phyloP scores from a whole-genome alignment of 139 green algal species.

The Asterochloris sp. region DNA sequence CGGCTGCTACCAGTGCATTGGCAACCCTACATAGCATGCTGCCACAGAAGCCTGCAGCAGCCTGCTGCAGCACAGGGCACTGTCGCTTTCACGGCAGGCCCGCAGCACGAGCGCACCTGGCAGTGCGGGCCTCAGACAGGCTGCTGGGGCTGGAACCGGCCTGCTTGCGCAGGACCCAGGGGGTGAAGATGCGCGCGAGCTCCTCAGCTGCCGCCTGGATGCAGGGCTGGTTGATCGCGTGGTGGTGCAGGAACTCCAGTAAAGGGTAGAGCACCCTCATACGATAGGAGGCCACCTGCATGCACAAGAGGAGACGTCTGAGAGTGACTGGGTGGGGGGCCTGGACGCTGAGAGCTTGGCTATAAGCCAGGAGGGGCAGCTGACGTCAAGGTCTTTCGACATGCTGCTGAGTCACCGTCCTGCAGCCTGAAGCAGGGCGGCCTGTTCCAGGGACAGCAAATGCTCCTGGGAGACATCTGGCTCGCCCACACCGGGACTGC shows the following conservation, averaged over 20 bases:
- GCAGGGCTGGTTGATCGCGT: slow-evolving; percentile 6
- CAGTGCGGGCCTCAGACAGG: no score
- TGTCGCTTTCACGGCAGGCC: no score
- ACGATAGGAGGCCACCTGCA: slow-evolving; percentile 4
- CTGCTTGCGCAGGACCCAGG: not conserved
- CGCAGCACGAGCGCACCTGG: no score
- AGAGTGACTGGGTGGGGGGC: not conserved
- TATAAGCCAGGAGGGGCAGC: no score
- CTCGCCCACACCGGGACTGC: no score
- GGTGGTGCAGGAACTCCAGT: slow-evolving; percentile 13
- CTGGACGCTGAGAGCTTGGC: not conserved
- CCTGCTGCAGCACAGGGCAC: no score
- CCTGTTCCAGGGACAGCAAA: not conserved
- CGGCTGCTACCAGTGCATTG: no score
- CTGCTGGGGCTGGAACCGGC: no score
- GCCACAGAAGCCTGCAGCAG: no score
- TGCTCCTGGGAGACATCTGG: not conserved
- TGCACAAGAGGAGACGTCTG: not conserved
- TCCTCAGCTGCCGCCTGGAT: slow-evolving; percentile 10
- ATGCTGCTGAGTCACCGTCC: not conserved
- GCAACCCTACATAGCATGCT: no score
- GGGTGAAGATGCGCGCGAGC: not conserved
- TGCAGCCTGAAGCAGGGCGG: not conserved
- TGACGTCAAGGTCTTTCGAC: not conserved
- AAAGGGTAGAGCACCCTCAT: slow-evolving; percentile 3